Percentiles rank a stretch among this genome's conserved stretches.
Conservation (phyloP, 2,329 filamentous ascomycete species). For the Colletotrichum destructivum region DNA sequence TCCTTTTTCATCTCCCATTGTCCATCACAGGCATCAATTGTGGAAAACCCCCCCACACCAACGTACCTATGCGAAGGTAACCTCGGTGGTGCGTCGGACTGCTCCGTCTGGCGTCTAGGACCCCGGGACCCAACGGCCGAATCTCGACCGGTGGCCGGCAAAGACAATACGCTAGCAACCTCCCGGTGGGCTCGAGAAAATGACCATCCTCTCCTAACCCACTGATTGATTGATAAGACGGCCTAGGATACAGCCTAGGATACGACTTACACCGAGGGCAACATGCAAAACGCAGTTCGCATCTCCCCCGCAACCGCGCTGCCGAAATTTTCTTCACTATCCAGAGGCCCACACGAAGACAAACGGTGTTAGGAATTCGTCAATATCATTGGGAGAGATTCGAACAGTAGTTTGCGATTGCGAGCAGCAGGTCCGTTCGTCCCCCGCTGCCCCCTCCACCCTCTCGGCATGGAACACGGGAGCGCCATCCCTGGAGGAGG, state of each 20-base stretch:
- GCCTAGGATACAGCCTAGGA: neutral
- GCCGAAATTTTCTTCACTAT: neutral
- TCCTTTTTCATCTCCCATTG: too few species aligned
- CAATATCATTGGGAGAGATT: neutral
- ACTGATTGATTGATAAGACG: slow-evolving; percentile 12
- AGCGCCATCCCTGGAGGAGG: slow-evolving; percentile 4
- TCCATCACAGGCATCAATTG: too few species aligned
- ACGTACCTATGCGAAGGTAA: neutral
- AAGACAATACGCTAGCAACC: neutral
- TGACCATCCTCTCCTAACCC: neutral
- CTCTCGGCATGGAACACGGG: neutral
- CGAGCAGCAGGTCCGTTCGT: neutral
- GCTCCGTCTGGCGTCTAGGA: slow-evolving; percentile 7
- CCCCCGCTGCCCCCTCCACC: too few species aligned
- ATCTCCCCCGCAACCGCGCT: slow-evolving; percentile 27
- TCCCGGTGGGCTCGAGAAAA: neutral
- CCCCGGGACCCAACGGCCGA: neutral
- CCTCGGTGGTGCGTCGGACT: slow-evolving; percentile 2
- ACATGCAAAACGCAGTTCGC: slow-evolving; percentile 12
- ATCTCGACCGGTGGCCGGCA: neutral
- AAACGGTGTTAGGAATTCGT: neutral
- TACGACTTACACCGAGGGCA: neutral
- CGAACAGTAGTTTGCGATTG: neutral
- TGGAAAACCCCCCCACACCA: neutral
- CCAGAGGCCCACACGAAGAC: neutral